phyloP scores from a whole-genome alignment of 768 basidiomycete species.

The Cystofilobasidium macerans region DNA sequence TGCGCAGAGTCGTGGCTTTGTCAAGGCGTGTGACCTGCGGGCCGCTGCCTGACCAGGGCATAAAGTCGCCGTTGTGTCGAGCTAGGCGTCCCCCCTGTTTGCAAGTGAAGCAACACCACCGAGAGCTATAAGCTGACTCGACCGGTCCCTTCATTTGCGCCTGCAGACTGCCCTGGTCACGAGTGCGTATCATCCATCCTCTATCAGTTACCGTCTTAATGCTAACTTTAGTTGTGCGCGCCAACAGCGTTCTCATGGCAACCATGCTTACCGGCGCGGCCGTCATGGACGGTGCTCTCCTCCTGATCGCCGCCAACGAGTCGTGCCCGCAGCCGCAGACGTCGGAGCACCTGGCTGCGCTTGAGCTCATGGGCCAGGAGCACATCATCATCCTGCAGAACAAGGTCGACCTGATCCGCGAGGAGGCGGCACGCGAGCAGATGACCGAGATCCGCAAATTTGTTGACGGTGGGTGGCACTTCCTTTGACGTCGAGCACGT shows the following conservation, averaged over 20 bases:
- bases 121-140: no score
- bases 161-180: conserved; percentile 45
- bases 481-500: neutral
- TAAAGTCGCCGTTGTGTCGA: no score
- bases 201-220: neutral
- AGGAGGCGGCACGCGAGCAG: conserved; percentile 85
- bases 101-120: no score
- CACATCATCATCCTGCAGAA: conserved; percentile 97
- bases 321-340: conserved; percentile 98
- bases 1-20: no score
- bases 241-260: conserved; percentile 85
- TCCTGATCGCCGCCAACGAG: conserved; percentile 95
- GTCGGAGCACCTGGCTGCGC: conserved; percentile 93
- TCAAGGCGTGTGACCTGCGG: no score
- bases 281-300: conserved; percentile 96
- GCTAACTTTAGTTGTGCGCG: conserved; percentile 67
- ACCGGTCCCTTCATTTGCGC: neutral
- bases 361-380: conserved; percentile 98
- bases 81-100: no score
- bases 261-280: conserved; percentile 99
- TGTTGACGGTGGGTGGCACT: conserved; percentile 60
- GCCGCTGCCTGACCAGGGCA: no score
- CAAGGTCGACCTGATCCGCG: conserved; percentile 97
- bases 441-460: conserved; percentile 91
- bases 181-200: conserved; percentile 16